Conservation (phyloP, 2,329 filamentous ascomycete species). For the Fusarium chlamydosporum region DNA sequence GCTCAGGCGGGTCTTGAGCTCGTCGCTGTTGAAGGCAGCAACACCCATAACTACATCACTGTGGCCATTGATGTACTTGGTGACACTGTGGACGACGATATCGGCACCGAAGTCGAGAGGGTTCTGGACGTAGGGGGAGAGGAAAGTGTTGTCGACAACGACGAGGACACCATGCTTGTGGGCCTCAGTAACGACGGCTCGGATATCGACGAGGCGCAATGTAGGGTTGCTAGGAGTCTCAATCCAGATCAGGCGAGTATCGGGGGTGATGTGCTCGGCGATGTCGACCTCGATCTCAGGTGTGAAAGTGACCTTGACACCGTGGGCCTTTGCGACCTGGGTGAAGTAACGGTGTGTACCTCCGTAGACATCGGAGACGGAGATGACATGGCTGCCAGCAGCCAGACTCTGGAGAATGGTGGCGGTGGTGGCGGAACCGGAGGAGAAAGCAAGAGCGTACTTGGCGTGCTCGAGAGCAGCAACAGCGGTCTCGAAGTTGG, state of each 20-base stretch:
- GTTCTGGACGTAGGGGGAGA: conserved; percentile 97
- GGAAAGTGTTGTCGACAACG: conserved; percentile 99
- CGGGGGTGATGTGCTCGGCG: conserved; percentile 82
- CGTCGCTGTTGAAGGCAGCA: conserved; percentile 91
- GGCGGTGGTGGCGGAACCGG: conserved; percentile 93
- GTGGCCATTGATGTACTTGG: conserved; percentile 99
- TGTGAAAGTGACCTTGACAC: conserved; percentile 94
- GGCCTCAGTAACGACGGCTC: conserved; percentile 83
- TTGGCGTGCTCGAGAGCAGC: conserved; percentile 93
- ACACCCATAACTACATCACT: conserved; percentile 97
- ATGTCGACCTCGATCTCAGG: conserved; percentile 93
- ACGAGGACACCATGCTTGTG: conserved; percentile 92
- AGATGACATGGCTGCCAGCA: conserved; percentile 92
- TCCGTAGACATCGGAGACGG: conserved; percentile 97
- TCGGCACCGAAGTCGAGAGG: conserved; percentile 95
- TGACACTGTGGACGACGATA: conserved; percentile 96
- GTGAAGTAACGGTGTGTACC: conserved; percentile 99
- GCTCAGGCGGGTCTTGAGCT: conserved; percentile 79
- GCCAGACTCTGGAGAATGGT: conserved; percentile 94
- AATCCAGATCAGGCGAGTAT: conserved; percentile 98
- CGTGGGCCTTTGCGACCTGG: conserved; percentile 94
- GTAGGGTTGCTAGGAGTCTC: conserved; percentile 95
- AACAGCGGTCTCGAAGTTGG: conserved; percentile 93
- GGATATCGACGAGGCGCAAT: conserved; percentile 91
- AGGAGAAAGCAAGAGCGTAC: conserved; percentile 94